phyloP scores from a whole-genome alignment of 1,284 basidiomycete species.

The Austroboletus olivaceoglutinosus region DNA sequence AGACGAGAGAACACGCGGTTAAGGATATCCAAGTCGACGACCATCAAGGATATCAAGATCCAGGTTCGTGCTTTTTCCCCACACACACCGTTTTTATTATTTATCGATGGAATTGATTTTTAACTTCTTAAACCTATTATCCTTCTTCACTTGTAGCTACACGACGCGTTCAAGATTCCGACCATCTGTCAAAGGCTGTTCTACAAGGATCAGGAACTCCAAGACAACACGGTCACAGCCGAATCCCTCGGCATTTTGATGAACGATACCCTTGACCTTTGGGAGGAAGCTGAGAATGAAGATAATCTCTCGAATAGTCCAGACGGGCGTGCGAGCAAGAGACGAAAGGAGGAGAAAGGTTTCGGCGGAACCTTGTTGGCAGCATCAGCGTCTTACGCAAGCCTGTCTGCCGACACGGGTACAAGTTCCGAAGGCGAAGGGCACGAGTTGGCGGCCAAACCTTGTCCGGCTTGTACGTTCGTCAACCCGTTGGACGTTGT shows the following conservation, averaged over 20 bases:
- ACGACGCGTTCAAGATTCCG: slow-evolving; percentile 59
- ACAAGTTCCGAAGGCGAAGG: slow-evolving; percentile 36
- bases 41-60: slow-evolving; percentile 74
- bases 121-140: too few species aligned
- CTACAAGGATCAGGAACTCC: slow-evolving; percentile 58
- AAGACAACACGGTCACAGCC: slow-evolving; percentile 60
- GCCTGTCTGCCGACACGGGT: slow-evolving; percentile 29
- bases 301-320: slow-evolving; percentile 53
- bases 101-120: slow-evolving; percentile 2
- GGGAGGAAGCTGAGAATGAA: slow-evolving; percentile 58
- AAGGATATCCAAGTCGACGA: slow-evolving; percentile 59
- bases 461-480: slow-evolving; percentile 46
- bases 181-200: slow-evolving; percentile 73
- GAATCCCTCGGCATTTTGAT: slow-evolving; percentile 59
- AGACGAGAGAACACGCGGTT: slow-evolving; percentile 50
- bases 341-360: slow-evolving; percentile 60
- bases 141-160: slow-evolving; percentile 41
- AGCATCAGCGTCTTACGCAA: slow-evolving; percentile 29
- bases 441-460: slow-evolving; percentile 36
- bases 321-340: slow-evolving; percentile 42
- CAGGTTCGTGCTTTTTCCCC: slow-evolving; percentile 44
- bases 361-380: slow-evolving; percentile 69
- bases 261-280: slow-evolving; percentile 65
- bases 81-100: too few species aligned
- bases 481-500: slow-evolving; percentile 36